Evolutionary conservation across 169 alveolate species (phyloP), one percentile per base, ranked within the genome.

Genomic region (Cystoisospora suis): DNA sequence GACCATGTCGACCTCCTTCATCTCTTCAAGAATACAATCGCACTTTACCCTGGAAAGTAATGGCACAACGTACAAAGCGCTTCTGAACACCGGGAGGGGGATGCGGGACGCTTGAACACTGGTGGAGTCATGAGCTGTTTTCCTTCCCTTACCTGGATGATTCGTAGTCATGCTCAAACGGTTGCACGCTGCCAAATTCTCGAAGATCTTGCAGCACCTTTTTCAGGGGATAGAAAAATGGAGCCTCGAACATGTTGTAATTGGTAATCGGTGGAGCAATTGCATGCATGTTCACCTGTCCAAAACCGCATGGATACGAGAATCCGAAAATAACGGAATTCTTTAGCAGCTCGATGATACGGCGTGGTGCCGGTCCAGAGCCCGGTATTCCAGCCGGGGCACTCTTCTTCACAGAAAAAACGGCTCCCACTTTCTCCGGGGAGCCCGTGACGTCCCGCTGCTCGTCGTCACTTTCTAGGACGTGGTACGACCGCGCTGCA

Each of bases 261-360:
- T 72, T 75, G 38, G 1, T 4, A 0, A 87, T 47, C 27, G 91
- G 91, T 0, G 91, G 91, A 0, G 42, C 65, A 0, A 87, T 6
- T 34, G 91, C 91, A 75, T 87, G 91, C 77, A 87, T 34, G 36
- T 81, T 70, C 44, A 87, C 49, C 46, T 87, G 91, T n/a, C 85
- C 42, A 38, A 15, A 87, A 9, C 49, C 91, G 29, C 87, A 58
- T 0, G 91, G 91, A n/a, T 87, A 87, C 40, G 58, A 75, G 70
- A 87, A 87, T 1, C 91, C 91, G 47, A 75, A 75, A 38, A 75
- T 56, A 9, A 53, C 40, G 45, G 36, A 69, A 36, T 72, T 44
- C 12, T 53, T 7, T 45, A 87, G 3, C 47, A 65, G 44, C 38
- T 45, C 45, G 40, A 34, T 15, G 77, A 12, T 65, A 5, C 40